Conservation (phyloP, 768 basidiomycete genomes). For the Kwoniella botswanensis region DNA sequence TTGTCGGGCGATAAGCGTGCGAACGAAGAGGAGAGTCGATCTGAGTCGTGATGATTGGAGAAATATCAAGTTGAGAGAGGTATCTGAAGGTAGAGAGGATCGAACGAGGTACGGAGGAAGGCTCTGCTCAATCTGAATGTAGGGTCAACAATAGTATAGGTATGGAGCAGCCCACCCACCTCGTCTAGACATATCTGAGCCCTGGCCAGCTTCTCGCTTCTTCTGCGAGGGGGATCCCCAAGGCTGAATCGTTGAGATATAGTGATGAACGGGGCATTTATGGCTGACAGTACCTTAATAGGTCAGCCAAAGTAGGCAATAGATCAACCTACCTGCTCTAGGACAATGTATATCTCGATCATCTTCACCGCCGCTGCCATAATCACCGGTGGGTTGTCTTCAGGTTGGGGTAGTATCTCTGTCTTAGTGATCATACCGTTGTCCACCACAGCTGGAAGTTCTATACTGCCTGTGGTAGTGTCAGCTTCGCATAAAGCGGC, state of each 20-base stretch:
- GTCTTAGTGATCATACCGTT: slow-evolving; percentile 20
- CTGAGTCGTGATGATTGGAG: slow-evolving; percentile 12
- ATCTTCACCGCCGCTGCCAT: slow-evolving; percentile 20
- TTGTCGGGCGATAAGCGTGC: slow-evolving; percentile 15
- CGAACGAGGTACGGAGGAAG: slow-evolving; percentile 13
- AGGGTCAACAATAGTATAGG: background rate
- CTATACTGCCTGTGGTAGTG: slow-evolving; percentile 8
- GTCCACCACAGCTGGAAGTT: slow-evolving; percentile 16
- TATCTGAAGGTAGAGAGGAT: background rate
- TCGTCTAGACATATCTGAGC: slow-evolving; percentile 17
- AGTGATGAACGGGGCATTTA: slow-evolving; percentile 16
- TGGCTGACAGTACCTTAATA: slow-evolving; percentile 9
- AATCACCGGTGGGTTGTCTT: slow-evolving; percentile 14
- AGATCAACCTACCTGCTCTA: slow-evolving; percentile 14
- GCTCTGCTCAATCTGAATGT: slow-evolving; percentile 12
- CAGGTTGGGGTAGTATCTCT: slow-evolving; percentile 16
- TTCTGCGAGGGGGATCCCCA: slow-evolving; percentile 4
- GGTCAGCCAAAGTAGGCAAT: background rate
- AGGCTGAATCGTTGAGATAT: slow-evolving; percentile 18
- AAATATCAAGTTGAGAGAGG: slow-evolving; percentile 11
- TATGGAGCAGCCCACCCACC: background rate
- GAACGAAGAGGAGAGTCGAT: slow-evolving; percentile 16
- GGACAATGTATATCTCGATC: slow-evolving; percentile 15
- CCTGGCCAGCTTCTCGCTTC: slow-evolving; percentile 11
- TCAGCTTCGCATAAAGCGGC: background rate